Evolutionary conservation across 2,329 filamentous ascomycete genomes (phyloP), one percentile per base, ranked within the genome.

Genomic region (Pseudocercospora eumusae): DNA sequence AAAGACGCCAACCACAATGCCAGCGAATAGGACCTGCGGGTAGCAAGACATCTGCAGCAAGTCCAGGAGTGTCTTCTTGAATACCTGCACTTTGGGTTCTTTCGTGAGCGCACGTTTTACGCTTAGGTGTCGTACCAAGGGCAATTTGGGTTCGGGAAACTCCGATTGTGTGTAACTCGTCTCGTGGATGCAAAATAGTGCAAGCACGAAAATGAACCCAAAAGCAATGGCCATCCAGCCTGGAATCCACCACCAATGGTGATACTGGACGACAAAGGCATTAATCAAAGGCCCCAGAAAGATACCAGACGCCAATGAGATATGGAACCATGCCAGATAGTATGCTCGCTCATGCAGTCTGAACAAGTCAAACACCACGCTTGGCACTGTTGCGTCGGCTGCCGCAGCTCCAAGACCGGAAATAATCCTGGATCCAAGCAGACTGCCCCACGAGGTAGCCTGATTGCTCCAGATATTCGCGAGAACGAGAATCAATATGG

Each of bases 291-390:
- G 74, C 0, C 76, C 76, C 7, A 78, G 53, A 52, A 77, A 78
- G 9, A 76, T 66, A 1, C 76, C 77, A 20, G 68, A 67, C 0
- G 74, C 71, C 52, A 78, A 61, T 6, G 75, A 73, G 8, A 77
- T 59, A 49, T 76, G 71, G 54, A 79, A 78, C 40, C 74, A 70
- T 75, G 78, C 77, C 68, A 78, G 69, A 40, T 71, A 74, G 40
- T 73, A 70, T 1, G 75, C 77, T 11, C 76, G 70, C 44, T 76
- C 68, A 18, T 76, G 68, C 8, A 70, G 63, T 31, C 68, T 70
- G 36, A 77, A 75, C 67, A 78, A 69, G 54, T 79, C 76, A 1
- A 71, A 69, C 0, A 76, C 76, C 0, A 75, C 70, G 9, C 72
- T 72, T 0, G 75, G 74, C 0, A 76, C 75, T 1, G 73, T 73